Evolutionary conservation across 1,284 basidiomycete genomes (phyloP).

Genomic region (Flammula alnicola): DNA sequence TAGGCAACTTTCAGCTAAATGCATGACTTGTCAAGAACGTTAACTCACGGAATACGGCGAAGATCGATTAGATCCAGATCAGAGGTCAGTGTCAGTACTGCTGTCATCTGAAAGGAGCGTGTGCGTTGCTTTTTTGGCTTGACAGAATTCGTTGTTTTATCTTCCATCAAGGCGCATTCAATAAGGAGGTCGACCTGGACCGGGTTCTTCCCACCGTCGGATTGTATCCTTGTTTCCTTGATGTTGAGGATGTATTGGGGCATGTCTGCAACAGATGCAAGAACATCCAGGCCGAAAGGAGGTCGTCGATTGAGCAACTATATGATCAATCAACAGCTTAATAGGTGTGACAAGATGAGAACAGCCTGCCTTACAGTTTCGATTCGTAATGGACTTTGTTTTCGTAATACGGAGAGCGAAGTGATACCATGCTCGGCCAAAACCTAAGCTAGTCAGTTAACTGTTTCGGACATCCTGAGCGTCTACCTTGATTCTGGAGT

Average conservation of each 20-base stretch:
- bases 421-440: conserved; percentile 74
- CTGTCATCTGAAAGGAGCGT: conserved; percentile 60
- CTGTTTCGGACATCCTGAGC: too few relatives aligned
- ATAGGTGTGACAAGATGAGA: not conserved
- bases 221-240: conserved; percentile 45
- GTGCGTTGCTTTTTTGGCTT: conserved; percentile 50
- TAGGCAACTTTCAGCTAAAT: not conserved
- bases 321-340: conserved; percentile 8
- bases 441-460: conserved; percentile 48
- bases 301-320: conserved; percentile 76
- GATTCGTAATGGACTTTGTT: conserved; percentile 59
- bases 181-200: conserved; percentile 66
- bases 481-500: conserved; percentile 58
- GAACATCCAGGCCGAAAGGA: conserved; percentile 72
- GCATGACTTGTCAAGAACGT: not conserved
- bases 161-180: conserved; percentile 55
- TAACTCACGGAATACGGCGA: conserved; percentile 69
- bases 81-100: conserved; percentile 73
- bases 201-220: conserved; percentile 51
- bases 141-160: conserved; percentile 23
- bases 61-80: conserved; percentile 76
- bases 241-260: conserved; percentile 65
- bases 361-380: conserved; percentile 56
- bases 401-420: conserved; percentile 59
- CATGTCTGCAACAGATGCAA: conserved; percentile 62